A percentile compares a stretch with the other conserved stretches of the same genome.
Conservation (phyloP, 2,329 filamentous ascomycete species). For the Whalleya microplaca region DNA sequence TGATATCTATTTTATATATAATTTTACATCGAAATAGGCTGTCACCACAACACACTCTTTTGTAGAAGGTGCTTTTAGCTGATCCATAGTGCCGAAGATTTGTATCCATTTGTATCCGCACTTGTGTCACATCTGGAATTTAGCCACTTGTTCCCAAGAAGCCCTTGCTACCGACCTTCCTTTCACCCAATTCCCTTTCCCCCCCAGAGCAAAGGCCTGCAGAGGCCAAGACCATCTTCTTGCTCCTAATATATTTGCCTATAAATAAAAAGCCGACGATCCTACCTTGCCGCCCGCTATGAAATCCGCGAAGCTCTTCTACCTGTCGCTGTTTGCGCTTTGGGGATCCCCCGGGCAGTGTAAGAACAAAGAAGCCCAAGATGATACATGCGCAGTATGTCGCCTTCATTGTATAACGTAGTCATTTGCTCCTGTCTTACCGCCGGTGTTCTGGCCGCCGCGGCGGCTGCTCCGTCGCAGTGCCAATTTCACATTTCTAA, state of each 20-base stretch:
- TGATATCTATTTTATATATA: background rate
- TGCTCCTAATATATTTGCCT: background rate
- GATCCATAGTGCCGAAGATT: background rate
- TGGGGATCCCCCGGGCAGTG: slow-evolving; percentile 55
- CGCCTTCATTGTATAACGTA: slow-evolving; percentile 28
- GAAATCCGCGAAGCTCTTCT: slow-evolving; percentile 60
- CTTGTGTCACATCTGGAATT: background rate
- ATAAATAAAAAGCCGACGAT: slow-evolving; percentile 23
- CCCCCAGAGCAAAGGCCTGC: background rate
- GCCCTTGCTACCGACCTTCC: background rate
- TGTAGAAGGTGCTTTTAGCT: background rate
- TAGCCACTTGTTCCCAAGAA: background rate
- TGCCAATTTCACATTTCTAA: slow-evolving; percentile 44
- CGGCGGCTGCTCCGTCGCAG: slow-evolving; percentile 25
- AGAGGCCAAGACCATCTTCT: background rate
- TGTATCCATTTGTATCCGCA: background rate
- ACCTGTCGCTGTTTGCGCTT: slow-evolving; percentile 59
- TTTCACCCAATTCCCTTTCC: background rate
- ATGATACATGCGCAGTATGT: slow-evolving; percentile 58
- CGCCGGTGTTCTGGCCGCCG: slow-evolving; percentile 29
- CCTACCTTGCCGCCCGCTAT: slow-evolving; percentile 40
- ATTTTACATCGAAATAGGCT: background rate
- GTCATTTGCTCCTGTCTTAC: slow-evolving; percentile 24
- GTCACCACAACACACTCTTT: background rate
- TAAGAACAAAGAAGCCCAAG: slow-evolving; percentile 43